These are phyloP conservation scores for Penicillium egyptiacum DNA, from an alignment of 495 filamentous ascomycete genomes.

Conservation along the genomic window DNA sequence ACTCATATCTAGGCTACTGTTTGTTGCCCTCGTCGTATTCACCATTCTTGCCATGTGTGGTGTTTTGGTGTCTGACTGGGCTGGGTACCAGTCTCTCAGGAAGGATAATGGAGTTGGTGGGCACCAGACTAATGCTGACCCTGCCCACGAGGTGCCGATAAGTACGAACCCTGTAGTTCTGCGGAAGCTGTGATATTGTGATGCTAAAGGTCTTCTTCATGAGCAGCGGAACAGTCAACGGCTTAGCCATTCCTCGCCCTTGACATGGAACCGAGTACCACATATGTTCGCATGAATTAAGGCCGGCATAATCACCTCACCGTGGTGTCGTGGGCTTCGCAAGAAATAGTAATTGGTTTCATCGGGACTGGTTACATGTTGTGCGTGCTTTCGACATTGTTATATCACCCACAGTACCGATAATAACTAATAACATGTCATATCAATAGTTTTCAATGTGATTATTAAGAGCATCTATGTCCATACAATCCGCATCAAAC, in stretches of 20 bases:
- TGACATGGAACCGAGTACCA: conserved; percentile 15
- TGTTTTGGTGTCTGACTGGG: conserved; percentile 28
- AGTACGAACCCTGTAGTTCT: conserved; percentile 19
- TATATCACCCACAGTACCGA: not conserved
- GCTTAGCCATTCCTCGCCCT: conserved; percentile 18
- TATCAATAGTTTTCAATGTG: not conserved
- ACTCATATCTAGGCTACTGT: conserved; percentile 26
- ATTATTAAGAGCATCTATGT: conserved; percentile 5
- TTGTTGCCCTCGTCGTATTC: conserved; percentile 30
- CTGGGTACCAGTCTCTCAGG: conserved; percentile 28
- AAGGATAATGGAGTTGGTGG: conserved; percentile 7
- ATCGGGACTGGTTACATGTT: not conserved
- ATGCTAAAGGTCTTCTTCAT: conserved; percentile 26
- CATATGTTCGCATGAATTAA: not conserved
- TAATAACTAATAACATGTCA: not conserved
- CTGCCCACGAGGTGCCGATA: conserved; percentile 20
- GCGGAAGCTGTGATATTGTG: conserved; percentile 18
- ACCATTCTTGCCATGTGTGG: conserved; percentile 31
- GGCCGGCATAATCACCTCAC: not conserved
- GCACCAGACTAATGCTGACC: conserved; percentile 5
- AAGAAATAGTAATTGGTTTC: not conserved
- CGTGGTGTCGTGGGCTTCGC: not conserved
- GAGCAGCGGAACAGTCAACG: conserved; percentile 22
- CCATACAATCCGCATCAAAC: not conserved
- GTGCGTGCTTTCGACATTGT: not conserved